Conservation (phyloP, 257 asterid genomes). For the Fraxinus cuspidata region DNA sequence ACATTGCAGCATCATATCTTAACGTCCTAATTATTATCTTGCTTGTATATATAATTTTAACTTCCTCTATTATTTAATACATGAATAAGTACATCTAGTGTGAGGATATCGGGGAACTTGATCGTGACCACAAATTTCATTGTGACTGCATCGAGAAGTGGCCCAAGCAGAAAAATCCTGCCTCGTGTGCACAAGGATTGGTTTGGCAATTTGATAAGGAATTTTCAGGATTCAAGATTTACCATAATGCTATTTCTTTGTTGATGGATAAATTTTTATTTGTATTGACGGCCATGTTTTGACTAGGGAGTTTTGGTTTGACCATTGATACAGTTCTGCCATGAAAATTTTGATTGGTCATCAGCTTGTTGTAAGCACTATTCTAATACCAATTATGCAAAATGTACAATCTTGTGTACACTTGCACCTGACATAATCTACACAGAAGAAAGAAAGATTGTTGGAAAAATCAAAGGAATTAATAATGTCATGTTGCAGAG, state of each 20-base stretch:
- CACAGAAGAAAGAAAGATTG: too few species aligned
- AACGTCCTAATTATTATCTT: not conserved
- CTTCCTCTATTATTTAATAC: not conserved
- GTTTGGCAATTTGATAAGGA: not conserved
- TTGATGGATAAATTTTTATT: not conserved
- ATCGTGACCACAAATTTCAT: conserved; percentile 9
- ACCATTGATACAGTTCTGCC: not conserved
- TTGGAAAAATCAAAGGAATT: too few species aligned
- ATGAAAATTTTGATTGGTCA: not conserved
- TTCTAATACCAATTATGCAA: too few species aligned
- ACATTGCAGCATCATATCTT: not conserved
- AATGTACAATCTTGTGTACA: too few species aligned
- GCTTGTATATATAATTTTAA: not conserved
- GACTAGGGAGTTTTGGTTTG: not conserved
- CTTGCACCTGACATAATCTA: too few species aligned
- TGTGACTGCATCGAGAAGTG: conserved; percentile 19
- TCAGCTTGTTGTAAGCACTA: not conserved
- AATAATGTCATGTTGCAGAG: too few species aligned
- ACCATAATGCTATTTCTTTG: not conserved
- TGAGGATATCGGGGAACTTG: conserved; percentile 10
- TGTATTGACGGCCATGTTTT: not conserved
- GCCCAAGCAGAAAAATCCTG: conserved; percentile 23
- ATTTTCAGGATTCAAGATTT: not conserved
- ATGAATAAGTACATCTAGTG: conserved; percentile 11
- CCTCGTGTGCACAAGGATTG: conserved; percentile 11